Conservation (phyloP, 73 alveolate species). For the Tetrahymena malaccensis region DNA sequence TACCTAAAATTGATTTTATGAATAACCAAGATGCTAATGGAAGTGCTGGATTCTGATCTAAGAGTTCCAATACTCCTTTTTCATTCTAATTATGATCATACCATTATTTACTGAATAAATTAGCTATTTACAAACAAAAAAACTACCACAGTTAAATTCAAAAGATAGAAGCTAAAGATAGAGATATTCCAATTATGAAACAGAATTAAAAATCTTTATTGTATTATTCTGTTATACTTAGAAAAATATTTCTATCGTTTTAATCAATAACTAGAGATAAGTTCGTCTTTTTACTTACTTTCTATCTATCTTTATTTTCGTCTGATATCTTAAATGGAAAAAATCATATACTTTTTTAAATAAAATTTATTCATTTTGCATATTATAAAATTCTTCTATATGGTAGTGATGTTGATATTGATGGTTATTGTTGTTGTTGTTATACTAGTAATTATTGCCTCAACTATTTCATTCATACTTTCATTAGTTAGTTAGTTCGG, state of each 20-base stretch:
- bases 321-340: not conserved
- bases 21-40: not conserved
- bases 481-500: not conserved
- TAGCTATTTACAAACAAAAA: not conserved
- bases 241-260: not conserved
- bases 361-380: not conserved
- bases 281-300: not conserved
- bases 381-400: not conserved
- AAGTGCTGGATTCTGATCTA: not conserved
- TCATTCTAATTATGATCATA: not conserved
- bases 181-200: not conserved
- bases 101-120: not conserved
- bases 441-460: not conserved
- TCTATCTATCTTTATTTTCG: not conserved
- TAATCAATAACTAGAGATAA: not conserved
- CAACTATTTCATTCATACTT: not conserved
- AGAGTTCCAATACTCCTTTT: not conserved
- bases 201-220: not conserved
- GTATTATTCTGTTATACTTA: not conserved
- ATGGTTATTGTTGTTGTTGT: not conserved
- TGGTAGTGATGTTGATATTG: not conserved
- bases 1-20: not conserved
- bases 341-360: not conserved
- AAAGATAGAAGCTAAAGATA: not conserved
- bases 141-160: not conserved